phyloP scores from a whole-genome alignment of 768 basidiomycete genomes.

The Suillus subalutaceus region DNA sequence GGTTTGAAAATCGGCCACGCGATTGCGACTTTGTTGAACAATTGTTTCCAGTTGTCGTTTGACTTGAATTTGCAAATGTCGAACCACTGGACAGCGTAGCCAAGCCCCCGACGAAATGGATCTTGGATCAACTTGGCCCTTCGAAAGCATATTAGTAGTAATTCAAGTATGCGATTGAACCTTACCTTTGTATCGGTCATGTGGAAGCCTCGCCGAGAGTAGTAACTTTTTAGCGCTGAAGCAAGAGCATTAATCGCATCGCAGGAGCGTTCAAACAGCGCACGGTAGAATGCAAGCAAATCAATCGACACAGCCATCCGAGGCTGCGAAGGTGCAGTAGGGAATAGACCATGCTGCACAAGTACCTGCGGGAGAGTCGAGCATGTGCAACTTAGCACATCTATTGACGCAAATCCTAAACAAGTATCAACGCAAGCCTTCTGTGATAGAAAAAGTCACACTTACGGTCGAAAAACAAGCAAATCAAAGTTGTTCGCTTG shows the following conservation, averaged over 20 bases:
- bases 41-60: conserved; percentile 19
- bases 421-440: not conserved
- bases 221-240: conserved; percentile 3
- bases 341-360: conserved; percentile 37
- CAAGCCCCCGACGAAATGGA: conserved; percentile 33
- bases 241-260: conserved; percentile 26
- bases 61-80: conserved; percentile 23
- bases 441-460: too few species aligned
- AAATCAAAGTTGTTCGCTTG: not conserved
- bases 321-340: conserved; percentile 22
- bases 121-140: conserved; percentile 31
- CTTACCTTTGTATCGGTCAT: conserved; percentile 4
- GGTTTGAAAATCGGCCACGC: not conserved
- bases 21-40: conserved; percentile 7
- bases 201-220: conserved; percentile 18
- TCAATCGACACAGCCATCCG: too few species aligned
- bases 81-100: conserved; percentile 33
- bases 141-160: not conserved
- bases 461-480: not conserved
- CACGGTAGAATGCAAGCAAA: too few species aligned
- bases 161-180: not conserved
- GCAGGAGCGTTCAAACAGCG: conserved; percentile 24
- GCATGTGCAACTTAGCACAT: conserved; percentile 30
- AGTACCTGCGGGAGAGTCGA: conserved; percentile 25
- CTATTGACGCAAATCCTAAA: conserved; percentile 20